phyloP scores from a whole-genome alignment of 176 grass and related monocot species.

The Saccharum spontaneum region DNA sequence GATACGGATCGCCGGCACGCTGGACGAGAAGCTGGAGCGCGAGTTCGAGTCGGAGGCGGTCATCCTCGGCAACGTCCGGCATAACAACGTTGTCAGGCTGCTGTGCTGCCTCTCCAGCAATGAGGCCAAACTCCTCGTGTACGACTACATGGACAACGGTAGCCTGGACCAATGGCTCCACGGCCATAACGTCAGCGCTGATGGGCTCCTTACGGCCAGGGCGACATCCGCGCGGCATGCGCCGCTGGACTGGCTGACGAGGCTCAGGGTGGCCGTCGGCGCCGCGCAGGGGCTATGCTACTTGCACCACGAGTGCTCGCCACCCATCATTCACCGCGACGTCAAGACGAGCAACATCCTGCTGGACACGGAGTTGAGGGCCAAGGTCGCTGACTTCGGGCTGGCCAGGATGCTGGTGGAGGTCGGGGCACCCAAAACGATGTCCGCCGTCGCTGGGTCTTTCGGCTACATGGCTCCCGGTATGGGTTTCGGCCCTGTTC shows the following conservation, averaged over 20 bases:
- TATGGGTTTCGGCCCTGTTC: conserved; percentile 23
- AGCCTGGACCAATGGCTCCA: conserved; percentile 83
- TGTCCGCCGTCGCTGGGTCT: conserved; percentile 69
- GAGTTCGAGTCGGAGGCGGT: conserved; percentile 76
- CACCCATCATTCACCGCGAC: conserved; percentile 77
- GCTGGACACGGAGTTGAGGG: conserved; percentile 64
- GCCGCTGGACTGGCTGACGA: conserved; percentile 64
- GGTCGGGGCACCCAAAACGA: conserved; percentile 43
- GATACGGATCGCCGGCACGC: conserved; percentile 41
- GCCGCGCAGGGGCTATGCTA: conserved; percentile 69
- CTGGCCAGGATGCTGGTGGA: conserved; percentile 70
- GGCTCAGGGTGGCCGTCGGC: conserved; percentile 69
- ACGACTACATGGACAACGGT: conserved; percentile 87
- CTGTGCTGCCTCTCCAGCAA: conserved; percentile 65
- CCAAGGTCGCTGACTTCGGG: conserved; percentile 79
- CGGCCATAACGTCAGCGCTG: neutral
- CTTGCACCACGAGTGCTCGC: conserved; percentile 81
- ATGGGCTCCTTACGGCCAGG: neutral
- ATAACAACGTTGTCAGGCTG: conserved; percentile 80
- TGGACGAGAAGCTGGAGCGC: conserved; percentile 48
- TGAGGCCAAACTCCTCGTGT: conserved; percentile 78
- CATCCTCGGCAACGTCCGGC: conserved; percentile 66
- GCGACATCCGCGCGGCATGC: too few relatives aligned
- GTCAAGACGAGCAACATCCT: conserved; percentile 92
- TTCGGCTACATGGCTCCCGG: conserved; percentile 95